Evolutionary conservation across 495 filamentous ascomycete species (phyloP), one percentile per base, ranked within the genome.

Genomic region (Bombardia bombarda): DNA sequence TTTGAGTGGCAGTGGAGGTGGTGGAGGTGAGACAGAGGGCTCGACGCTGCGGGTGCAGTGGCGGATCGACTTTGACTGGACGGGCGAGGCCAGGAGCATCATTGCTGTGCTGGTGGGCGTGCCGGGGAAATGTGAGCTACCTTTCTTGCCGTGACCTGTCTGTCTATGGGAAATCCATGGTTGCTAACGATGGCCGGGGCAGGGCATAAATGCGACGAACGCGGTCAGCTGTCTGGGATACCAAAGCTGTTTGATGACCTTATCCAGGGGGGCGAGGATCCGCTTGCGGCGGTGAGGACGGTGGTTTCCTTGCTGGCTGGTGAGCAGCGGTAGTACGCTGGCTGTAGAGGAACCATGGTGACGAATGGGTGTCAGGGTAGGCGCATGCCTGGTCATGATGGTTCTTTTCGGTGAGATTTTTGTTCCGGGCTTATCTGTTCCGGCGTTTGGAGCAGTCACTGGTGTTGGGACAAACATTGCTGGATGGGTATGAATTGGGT

Each of bases 11-110:
- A 23, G 42, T 17, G 46, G 46, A 1, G 38, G 34, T 18, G 9
- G 39, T 7, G 39, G 8, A 3, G 40, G 9, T 3, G 23, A 41
- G 1, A 47, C 20, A 14, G 52, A 59, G 21, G 36, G 38, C 12
- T 59, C 63, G 12, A 53, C 40, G 43, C 40, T 69, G 25, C 62
- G 71, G n/a, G 56, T 78, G 13, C 57, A 62, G 55, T 83, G 79
- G 79, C 55, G 51, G 23, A 75, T 81, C 30, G 52, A 59, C 10
- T 80, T 83, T 56, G 77, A 81, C 51, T 80, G 77, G 77, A 77
- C 75, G 0, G 79, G 79, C 4, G 77, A 83, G 54, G 76, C 76
- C 4, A 65, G 72, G 55, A 77, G 69, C 44, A 58, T 58, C 36
- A 53, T 82, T 20, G 50, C 57, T 2, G 65, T 72, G 21, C 43